These are phyloP conservation scores for Vitellaria paradoxa DNA, from an alignment of 179 eudicot genomes.

Conservation along the genomic window DNA sequence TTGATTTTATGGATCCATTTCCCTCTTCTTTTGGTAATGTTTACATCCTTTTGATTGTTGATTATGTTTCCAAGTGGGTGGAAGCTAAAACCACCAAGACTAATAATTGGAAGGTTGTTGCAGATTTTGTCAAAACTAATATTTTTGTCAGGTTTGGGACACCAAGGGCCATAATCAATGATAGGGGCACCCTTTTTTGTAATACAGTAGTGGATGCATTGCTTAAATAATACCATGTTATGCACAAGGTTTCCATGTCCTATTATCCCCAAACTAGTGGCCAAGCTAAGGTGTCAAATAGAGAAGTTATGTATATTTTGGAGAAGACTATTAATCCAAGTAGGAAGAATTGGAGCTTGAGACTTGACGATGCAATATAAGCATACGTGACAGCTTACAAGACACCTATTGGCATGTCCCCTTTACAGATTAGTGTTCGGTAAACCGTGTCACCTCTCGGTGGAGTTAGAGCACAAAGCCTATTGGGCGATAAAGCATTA, in stretches of 20 bases:
- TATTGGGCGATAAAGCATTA: background rate
- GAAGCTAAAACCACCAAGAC: background rate
- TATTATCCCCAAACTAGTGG: background rate
- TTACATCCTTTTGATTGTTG: background rate
- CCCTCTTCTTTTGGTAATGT: background rate
- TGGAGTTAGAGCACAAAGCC: background rate
- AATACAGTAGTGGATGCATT: background rate
- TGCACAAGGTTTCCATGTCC: background rate
- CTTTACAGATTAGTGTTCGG: background rate
- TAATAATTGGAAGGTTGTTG: background rate
- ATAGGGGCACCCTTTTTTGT: background rate
- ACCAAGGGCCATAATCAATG: background rate
- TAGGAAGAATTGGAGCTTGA: background rate
- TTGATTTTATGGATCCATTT: slow-evolving; percentile 14
- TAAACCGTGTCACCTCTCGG: background rate
- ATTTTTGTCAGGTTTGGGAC: slow-evolving; percentile 9
- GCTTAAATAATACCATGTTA: background rate
- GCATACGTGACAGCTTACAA: background rate
- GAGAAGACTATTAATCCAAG: background rate
- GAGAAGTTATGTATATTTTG: background rate
- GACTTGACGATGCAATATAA: background rate
- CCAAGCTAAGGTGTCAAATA: background rate
- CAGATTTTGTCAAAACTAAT: background rate
- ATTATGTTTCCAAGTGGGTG: slow-evolving; percentile 10
- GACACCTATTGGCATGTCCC: background rate